Conservation (phyloP, 257 asterid genomes). For the Oldenlandia corymbosa region DNA sequence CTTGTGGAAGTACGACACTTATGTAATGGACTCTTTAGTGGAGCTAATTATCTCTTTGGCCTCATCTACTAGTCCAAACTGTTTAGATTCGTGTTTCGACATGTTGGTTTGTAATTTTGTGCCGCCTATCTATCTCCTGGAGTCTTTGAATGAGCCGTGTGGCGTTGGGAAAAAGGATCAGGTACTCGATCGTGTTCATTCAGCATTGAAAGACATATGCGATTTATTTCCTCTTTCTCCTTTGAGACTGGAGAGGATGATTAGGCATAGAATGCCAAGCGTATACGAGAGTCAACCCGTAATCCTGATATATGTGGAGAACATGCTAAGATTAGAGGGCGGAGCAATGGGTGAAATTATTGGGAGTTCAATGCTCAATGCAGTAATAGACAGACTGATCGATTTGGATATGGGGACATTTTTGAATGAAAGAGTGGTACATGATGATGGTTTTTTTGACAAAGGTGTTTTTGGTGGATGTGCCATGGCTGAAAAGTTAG, state of each 20-base stretch:
- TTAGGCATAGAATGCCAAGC: constrained; percentile 59
- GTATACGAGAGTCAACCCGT: constrained; percentile 33
- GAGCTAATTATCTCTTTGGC: constrained; percentile 72
- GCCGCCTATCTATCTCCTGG: constrained; percentile 52
- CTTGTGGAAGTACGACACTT: constrained; percentile 75
- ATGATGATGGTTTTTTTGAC: constrained; percentile 71
- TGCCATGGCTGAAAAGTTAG: constrained; percentile 58
- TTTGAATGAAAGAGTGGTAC: constrained; percentile 75
- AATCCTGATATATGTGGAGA: constrained; percentile 71
- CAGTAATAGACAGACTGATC: constrained; percentile 57
- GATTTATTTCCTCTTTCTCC: constrained; percentile 76
- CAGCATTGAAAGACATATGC: constrained; percentile 55
- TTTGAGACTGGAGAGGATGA: constrained; percentile 56
- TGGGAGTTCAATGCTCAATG: constrained; percentile 58
- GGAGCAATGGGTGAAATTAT: constrained; percentile 56
- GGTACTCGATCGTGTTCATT: constrained; percentile 76
- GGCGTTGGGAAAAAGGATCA: constrained; percentile 61
- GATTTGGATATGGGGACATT: constrained; percentile 85
- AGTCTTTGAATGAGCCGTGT: constrained; percentile 46
- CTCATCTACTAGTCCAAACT: constrained; percentile 61
- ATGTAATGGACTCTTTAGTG: constrained; percentile 77
- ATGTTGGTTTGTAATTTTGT: constrained; percentile 73
- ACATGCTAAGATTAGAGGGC: constrained; percentile 75
- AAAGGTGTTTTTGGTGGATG: constrained; percentile 63
- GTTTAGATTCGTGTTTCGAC: constrained; percentile 72